phyloP scores from a whole-genome alignment of 148 eudicot genomes.

The Salicornia ramosissima region DNA sequence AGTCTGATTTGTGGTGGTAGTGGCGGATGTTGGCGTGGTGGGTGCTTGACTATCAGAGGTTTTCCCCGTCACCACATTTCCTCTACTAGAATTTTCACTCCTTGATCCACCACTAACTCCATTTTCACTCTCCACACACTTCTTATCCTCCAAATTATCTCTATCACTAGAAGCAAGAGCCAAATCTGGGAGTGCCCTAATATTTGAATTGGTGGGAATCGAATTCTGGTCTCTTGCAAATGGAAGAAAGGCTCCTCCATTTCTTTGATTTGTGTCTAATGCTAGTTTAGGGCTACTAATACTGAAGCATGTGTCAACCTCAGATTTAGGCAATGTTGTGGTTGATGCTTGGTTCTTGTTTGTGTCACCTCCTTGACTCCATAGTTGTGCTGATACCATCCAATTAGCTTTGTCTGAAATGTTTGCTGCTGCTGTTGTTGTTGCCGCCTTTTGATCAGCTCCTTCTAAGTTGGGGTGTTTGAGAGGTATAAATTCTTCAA shows the following conservation, averaged over 20 bases:
- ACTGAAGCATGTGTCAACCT: slow-evolving; percentile 27
- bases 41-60: slow-evolving; percentile 28
- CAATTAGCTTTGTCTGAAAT: slow-evolving; percentile 68
- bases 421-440: slow-evolving; percentile 24
- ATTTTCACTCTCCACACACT: slow-evolving; percentile 30
- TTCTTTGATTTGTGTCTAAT: slow-evolving; percentile 48
- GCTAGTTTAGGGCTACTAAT: slow-evolving; percentile 42
- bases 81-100: slow-evolving; percentile 36
- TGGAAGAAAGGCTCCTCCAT: slow-evolving; percentile 78
- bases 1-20: slow-evolving; percentile 31
- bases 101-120: slow-evolving; percentile 30
- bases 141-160: slow-evolving; percentile 51
- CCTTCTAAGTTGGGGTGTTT: slow-evolving; percentile 43
- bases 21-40: slow-evolving; percentile 22
- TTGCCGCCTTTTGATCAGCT: slow-evolving; percentile 33
- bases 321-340: slow-evolving; percentile 33
- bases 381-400: slow-evolving; percentile 93
- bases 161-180: slow-evolving; percentile 56
- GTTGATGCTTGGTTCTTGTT: slow-evolving; percentile 23
- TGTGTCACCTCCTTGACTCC: slow-evolving; percentile 61
- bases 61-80: slow-evolving; percentile 24
- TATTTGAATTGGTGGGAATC: slow-evolving; percentile 8
- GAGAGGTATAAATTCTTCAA: slow-evolving; percentile 91
- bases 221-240: slow-evolving; percentile 52
- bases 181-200: slow-evolving; percentile 44